These are phyloP conservation scores for Zarea fungicola DNA, from an alignment of 2,329 filamentous ascomycete species.

Conservation along the genomic window DNA sequence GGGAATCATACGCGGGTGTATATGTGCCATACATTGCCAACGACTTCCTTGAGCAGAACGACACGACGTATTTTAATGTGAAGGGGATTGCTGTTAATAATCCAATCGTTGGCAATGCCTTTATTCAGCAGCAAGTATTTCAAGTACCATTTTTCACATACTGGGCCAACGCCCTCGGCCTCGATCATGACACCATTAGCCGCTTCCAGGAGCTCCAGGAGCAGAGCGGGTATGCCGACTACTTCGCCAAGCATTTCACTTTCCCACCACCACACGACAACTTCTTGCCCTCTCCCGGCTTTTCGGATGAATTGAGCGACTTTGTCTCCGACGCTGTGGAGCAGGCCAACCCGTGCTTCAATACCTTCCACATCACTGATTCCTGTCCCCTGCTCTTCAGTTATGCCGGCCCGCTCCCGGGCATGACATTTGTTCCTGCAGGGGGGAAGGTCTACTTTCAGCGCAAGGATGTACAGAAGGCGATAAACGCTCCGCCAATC, in stretches of 20 bases:
- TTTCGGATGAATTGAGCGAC: constrained; percentile 48
- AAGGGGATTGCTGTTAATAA: constrained; percentile 69
- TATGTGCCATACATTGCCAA: constrained; percentile 69
- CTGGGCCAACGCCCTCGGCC: constrained; percentile 54
- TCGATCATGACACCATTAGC: constrained; percentile 55
- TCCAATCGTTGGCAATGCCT: constrained; percentile 53
- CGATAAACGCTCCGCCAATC: constrained; percentile 56
- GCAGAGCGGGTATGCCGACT: constrained; percentile 58
- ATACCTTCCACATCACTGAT: constrained; percentile 67
- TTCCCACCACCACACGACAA: constrained; percentile 67
- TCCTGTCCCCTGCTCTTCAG: constrained; percentile 69
- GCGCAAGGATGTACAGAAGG: constrained; percentile 60
- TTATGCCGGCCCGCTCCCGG: constrained; percentile 41
- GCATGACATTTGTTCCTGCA: constrained; percentile 22
- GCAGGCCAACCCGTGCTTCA: constrained; percentile 68
- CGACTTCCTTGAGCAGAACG: constrained; percentile 63
- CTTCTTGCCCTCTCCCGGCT: constrained; percentile 40
- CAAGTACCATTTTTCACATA: constrained; percentile 56
- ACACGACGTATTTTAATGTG: constrained; percentile 63
- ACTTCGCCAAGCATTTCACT: constrained; percentile 53
- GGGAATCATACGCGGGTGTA: constrained; percentile 62
- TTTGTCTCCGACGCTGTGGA: constrained; percentile 48
- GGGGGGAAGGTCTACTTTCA: constrained; percentile 71
- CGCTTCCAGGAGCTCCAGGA: constrained; percentile 47
- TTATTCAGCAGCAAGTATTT: constrained; percentile 40